Base-by-base conservation (phyloP, 257 asterid species). In the Forsythia viridissima region DNA sequence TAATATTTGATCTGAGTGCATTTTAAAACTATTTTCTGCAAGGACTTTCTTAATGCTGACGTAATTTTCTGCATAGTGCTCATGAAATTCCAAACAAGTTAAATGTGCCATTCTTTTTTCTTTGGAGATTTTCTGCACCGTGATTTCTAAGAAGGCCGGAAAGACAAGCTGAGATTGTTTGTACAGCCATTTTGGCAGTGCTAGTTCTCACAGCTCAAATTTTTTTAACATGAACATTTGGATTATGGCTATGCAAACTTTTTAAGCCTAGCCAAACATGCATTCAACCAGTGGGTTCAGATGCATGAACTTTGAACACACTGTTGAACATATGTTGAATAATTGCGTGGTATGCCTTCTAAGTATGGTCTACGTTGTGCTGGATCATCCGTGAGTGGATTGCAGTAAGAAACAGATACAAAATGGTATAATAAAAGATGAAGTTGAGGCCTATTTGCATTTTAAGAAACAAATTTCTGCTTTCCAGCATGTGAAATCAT, bases 401-500 rank as follows among this genome's bases (percentile, higher is more conserved):
- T 66, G 5, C 4, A 11, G n/a, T 36, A 11, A 30, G 40, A 66
- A 66, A 6, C 6, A 34, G 37, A 61, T 48, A 2, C 67, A 70
- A 68, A 36, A 57, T 68, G 38, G 39, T 70, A 21, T n/a, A 36
- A 3, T 42, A 76, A 41, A 46, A 57, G 48, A 76, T 63, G 39
- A 77, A 4, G 51, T 70, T 39, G 30, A 70, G 70, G n/a, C 72
- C 18, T 21, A 36, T 11, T 78, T 30, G 39, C 77, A 72, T 39
- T 68, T 73, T 48, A 11, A n/a, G 30, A 75, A 44, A 7, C 30
- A n/a, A 15, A 12, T 11, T 73, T 44, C 41, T 66, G 71, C 65
- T 80, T 71, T 71, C 21, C 21, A 59, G 37, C 55, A n/a, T 74
- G 36, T 43, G 73, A 46, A 79, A 16, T 65, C 71, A 4, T 30